Evolutionary conservation across 495 filamentous ascomycete genomes (phyloP).

Genomic region (Acidiella bohemica): DNA sequence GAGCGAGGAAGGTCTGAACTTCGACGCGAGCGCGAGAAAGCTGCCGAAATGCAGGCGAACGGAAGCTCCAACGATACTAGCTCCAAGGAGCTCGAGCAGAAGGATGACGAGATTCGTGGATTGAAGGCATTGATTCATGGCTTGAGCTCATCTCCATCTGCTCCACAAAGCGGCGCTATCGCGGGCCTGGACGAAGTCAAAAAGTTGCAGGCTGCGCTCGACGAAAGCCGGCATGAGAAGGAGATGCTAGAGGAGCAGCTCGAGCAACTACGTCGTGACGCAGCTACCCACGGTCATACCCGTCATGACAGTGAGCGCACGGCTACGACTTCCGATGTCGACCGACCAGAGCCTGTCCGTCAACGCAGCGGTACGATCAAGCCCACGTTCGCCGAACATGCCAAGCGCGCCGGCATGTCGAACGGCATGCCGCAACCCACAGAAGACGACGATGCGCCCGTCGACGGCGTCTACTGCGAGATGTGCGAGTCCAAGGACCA

Average conservation of each 20-base stretch:
- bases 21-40: conserved; percentile 78
- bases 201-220: conserved; percentile 41
- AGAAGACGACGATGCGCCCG: neutral
- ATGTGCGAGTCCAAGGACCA: conserved; percentile 18
- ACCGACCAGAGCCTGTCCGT: conserved; percentile 10
- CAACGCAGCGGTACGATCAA: conserved; percentile 17
- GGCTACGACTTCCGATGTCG: conserved; percentile 10
- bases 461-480: conserved; percentile 11
- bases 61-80: conserved; percentile 12
- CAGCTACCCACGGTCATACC: conserved; percentile 16
- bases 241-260: conserved; percentile 82
- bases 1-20: conserved; percentile 86
- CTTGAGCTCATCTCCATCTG: conserved; percentile 39
- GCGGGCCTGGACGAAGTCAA: conserved; percentile 39
- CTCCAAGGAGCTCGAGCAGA: conserved; percentile 74
- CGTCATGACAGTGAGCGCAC: conserved; percentile 52
- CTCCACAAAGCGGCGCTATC: conserved; percentile 19
- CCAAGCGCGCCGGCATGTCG: neutral
- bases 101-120: conserved; percentile 93
- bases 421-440: neutral
- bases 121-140: conserved; percentile 97
- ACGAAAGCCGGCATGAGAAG: conserved; percentile 62
- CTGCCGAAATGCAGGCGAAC: conserved; percentile 47
- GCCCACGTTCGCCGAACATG: conserved; percentile 11
- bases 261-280: conserved; percentile 38